Evolutionary conservation across 495 filamentous ascomycete species (phyloP).

Genomic region (Glonium stellatum): DNA sequence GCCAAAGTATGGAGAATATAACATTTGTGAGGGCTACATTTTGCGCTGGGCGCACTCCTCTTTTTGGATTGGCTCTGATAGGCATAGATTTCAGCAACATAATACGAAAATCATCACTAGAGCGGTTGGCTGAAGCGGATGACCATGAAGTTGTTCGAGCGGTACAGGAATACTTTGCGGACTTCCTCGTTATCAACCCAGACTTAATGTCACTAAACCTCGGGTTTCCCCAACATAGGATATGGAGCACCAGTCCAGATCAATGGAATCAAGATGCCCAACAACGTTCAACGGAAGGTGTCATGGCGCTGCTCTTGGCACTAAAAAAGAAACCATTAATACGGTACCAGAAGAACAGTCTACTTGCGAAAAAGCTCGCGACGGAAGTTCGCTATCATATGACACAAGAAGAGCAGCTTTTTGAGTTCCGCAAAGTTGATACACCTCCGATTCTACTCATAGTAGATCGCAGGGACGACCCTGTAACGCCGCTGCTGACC

Average conservation of each 20-base stretch:
- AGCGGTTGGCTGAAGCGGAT: constrained; percentile 93
- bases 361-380: constrained; percentile 84
- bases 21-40: constrained; percentile 53
- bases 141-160: constrained; percentile 90
- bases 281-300: constrained; percentile 74
- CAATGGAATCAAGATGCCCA: constrained; percentile 84
- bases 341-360: constrained; percentile 86
- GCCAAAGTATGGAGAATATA: constrained; percentile 96
- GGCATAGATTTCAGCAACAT: constrained; percentile 81
- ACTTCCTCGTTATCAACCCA: constrained; percentile 90
- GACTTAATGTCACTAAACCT: constrained; percentile 83
- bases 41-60: neutral
- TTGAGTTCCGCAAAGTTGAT: constrained; percentile 92
- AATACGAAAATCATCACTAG: constrained; percentile 90
- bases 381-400: constrained; percentile 87
- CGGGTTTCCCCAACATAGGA: constrained; percentile 61
- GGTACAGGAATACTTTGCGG: constrained; percentile 92
- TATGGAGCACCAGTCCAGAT: constrained; percentile 73
- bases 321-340: constrained; percentile 96
- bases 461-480: constrained; percentile 87
- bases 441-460: constrained; percentile 90
- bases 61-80: constrained; percentile 10
- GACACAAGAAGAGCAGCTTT: constrained; percentile 92
- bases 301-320: constrained; percentile 73
- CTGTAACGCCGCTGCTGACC: constrained; percentile 87